phyloP scores from a whole-genome alignment of 805 yeast genomes.

The Candida verbasci region DNA sequence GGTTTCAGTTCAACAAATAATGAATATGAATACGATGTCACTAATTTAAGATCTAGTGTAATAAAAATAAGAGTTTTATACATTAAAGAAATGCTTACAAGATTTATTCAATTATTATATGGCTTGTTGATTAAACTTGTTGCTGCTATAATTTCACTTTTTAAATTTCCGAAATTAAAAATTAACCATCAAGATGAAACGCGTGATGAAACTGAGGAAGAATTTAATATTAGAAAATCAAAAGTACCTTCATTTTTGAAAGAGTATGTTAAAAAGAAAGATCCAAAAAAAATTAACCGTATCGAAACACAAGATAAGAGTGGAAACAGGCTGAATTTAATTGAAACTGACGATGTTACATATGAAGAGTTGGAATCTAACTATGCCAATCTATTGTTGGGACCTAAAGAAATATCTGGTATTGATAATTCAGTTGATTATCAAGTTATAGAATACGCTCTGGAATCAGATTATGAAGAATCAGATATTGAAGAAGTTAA shows the following conservation, averaged over 20 bases:
- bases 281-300: slow-evolving; percentile 7
- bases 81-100: slow-evolving; percentile 15
- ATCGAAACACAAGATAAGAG: slow-evolving; percentile 1
- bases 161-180: not conserved
- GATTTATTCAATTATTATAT: slow-evolving; percentile 18
- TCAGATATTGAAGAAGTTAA: slow-evolving; percentile 9
- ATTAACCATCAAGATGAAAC: slow-evolving; percentile 10
- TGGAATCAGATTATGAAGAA: slow-evolving; percentile 15
- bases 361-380: slow-evolving; percentile 17
- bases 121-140: slow-evolving; percentile 16
- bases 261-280: slow-evolving; percentile 20
- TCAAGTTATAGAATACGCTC: slow-evolving; percentile 12
- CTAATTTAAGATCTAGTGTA: slow-evolving; percentile 11
- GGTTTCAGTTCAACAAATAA: slow-evolving; percentile 1
- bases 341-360: slow-evolving; percentile 13
- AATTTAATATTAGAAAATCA: slow-evolving; percentile 15
- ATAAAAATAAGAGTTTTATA: slow-evolving; percentile 17
- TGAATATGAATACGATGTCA: not conserved
- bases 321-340: slow-evolving; percentile 3
- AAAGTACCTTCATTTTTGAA: slow-evolving; percentile 26
- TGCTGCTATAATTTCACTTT: slow-evolving; percentile 3
- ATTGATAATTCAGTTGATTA: slow-evolving; percentile 33
- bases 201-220: slow-evolving; percentile 10
- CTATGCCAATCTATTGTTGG: slow-evolving; percentile 21
- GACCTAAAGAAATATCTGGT: slow-evolving; percentile 27